Evolutionary conservation across 495 filamentous ascomycete species (phyloP).

Genomic region (Oidiodendron maius): DNA sequence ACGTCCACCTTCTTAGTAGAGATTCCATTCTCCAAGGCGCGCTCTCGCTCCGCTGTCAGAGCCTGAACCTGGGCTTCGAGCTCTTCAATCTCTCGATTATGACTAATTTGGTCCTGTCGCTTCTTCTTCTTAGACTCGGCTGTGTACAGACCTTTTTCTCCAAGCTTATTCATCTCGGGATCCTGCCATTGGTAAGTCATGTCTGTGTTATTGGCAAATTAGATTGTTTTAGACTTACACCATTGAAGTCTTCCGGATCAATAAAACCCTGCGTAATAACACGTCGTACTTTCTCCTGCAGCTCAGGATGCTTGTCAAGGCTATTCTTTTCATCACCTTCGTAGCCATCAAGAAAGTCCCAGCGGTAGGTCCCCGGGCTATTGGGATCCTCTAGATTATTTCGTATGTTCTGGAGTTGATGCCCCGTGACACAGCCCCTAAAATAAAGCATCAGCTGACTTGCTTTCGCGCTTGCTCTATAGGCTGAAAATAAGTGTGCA

Average conservation of each 20-base stretch:
- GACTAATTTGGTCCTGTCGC: slow-evolving; percentile 19
- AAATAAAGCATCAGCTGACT: neutral
- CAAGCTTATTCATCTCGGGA: slow-evolving; percentile 52
- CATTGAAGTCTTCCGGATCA: slow-evolving; percentile 63
- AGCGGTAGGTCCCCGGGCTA: slow-evolving; percentile 23
- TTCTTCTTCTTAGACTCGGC: slow-evolving; percentile 36
- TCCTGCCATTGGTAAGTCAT: slow-evolving; percentile 38
- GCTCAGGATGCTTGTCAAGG: slow-evolving; percentile 43
- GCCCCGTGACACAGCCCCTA: slow-evolving; percentile 69
- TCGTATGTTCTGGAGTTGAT: slow-evolving; percentile 46
- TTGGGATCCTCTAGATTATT: slow-evolving; percentile 19
- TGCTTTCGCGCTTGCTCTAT: too few relatives aligned
- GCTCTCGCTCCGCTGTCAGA: too few relatives aligned
- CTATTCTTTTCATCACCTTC: slow-evolving; percentile 30
- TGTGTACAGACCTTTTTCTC: slow-evolving; percentile 42
- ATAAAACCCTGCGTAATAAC: slow-evolving; percentile 65
- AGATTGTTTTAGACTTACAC: slow-evolving; percentile 42
- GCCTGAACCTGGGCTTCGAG: too few relatives aligned
- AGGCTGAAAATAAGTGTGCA: too few relatives aligned
- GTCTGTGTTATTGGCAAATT: neutral
- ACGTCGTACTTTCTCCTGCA: slow-evolving; percentile 51
- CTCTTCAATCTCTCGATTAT: slow-evolving; percentile 3
- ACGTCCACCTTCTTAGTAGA: too few relatives aligned
- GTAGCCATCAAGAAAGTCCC: slow-evolving; percentile 53
- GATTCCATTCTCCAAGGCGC: too few relatives aligned